A percentile compares a stretch with the other conserved stretches of the same genome.
These are phyloP conservation scores for Populus nigra DNA, from an alignment of 345 rosid species.

Conservation along the genomic window DNA sequence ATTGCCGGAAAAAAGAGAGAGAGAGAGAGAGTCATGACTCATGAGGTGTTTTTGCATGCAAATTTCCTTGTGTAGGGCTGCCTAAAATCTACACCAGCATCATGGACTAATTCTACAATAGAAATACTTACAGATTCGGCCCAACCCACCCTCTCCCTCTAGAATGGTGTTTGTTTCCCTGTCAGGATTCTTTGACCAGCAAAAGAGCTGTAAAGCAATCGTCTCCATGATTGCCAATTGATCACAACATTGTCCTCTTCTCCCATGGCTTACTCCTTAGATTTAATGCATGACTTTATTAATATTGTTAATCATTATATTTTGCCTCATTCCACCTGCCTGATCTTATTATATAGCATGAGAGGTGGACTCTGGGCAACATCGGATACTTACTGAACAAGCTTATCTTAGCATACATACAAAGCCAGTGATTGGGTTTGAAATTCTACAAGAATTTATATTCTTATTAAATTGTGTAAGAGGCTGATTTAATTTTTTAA, in stretches of 20 bases:
- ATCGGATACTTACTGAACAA: slow-evolving; percentile 30
- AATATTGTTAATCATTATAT: neutral
- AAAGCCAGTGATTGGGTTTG: slow-evolving; percentile 13
- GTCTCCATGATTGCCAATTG: slow-evolving; percentile 3
- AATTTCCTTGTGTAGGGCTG: slow-evolving; percentile 13
- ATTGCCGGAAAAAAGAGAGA: no score
- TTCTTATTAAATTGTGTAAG: slow-evolving; percentile 1
- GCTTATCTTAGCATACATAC: slow-evolving; percentile 30
- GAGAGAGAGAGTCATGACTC: neutral
- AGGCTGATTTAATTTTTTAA: neutral
- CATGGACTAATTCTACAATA: neutral
- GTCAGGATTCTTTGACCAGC: neutral
- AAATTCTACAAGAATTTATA: slow-evolving; percentile 15
- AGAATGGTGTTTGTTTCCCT: neutral
- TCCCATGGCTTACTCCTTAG: neutral
- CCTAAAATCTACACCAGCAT: slow-evolving; percentile 1
- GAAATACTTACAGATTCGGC: neutral
- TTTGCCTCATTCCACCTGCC: slow-evolving; percentile 7
- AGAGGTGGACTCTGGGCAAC: neutral
- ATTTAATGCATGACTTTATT: slow-evolving; percentile 4
- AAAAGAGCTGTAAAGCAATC: slow-evolving; percentile 2
- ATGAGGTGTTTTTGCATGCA: slow-evolving; percentile 8
- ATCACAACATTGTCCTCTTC: slow-evolving; percentile 12
- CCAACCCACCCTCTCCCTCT: neutral
- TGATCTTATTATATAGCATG: neutral